These are phyloP conservation scores for Saussurea involucrata DNA, from an alignment of 129 eudicot species.

Conservation along the genomic window DNA sequence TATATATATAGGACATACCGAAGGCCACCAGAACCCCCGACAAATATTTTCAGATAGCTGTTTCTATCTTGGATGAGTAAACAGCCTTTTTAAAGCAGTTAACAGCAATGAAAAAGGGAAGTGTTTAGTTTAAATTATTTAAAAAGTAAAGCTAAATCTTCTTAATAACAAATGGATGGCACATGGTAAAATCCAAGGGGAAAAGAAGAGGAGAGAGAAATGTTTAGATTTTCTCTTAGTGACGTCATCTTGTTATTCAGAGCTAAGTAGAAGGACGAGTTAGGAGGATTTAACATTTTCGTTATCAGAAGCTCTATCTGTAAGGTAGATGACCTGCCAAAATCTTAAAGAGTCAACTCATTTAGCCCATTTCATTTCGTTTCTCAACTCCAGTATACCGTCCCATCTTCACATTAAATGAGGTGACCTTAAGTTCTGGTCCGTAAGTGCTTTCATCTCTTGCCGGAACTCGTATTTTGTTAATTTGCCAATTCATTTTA, in stretches of 20 bases:
- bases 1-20: neutral
- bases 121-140: neutral
- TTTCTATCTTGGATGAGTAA: neutral
- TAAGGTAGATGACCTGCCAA: neutral
- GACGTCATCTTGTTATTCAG: neutral
- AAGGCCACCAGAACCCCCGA: neutral
- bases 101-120: neutral
- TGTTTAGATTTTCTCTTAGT: neutral
- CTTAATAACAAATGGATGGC: neutral
- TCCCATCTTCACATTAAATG: neutral
- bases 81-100: neutral
- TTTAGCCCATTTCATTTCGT: neutral
- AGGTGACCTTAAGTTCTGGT: neutral
- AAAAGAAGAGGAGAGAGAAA: neutral
- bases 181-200: neutral
- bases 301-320: neutral
- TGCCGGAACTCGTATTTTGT: constrained; percentile 1
- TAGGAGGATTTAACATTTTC: neutral
- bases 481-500: neutral
- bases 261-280: neutral
- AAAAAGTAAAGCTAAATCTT: neutral
- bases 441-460: neutral
- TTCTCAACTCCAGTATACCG: neutral
- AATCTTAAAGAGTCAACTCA: neutral
- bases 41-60: neutral